Conservation (phyloP, 2,329 filamentous ascomycete genomes). For the Aspergillus sp. region DNA sequence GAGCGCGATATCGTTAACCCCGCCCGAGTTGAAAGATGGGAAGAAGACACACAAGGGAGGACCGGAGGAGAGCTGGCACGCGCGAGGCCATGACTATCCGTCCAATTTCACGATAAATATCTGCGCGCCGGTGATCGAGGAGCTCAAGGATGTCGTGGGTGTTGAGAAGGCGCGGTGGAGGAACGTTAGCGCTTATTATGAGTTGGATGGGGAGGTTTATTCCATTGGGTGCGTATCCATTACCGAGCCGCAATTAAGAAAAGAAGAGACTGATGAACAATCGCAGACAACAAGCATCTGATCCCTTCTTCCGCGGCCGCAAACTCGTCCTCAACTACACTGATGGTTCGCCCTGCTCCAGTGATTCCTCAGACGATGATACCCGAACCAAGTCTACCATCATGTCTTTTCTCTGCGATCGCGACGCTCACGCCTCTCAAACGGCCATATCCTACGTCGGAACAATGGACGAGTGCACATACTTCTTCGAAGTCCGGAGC, state of each 20-base stretch:
- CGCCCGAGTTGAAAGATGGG: slow-evolving; percentile 37
- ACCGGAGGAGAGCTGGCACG: slow-evolving; percentile 42
- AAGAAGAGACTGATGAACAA: slow-evolving; percentile 4
- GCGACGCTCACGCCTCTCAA: slow-evolving; percentile 61
- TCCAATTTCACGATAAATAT: slow-evolving; percentile 48
- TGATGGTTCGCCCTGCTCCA: slow-evolving; percentile 63
- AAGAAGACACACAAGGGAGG: slow-evolving; percentile 33
- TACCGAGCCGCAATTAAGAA: background rate
- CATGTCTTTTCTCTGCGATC: slow-evolving; percentile 89
- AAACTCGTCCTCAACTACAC: slow-evolving; percentile 71
- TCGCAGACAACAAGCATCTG: slow-evolving; percentile 37
- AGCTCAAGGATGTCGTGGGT: slow-evolving; percentile 41
- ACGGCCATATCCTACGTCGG: slow-evolving; percentile 78
- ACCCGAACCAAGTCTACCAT: slow-evolving; percentile 63
- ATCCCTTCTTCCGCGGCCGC: slow-evolving; percentile 44
- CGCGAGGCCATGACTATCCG: slow-evolving; percentile 43
- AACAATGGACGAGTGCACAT: slow-evolving; percentile 84
- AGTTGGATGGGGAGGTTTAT: slow-evolving; percentile 36
- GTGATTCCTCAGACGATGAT: slow-evolving; percentile 20
- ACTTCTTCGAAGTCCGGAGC: slow-evolving; percentile 90
- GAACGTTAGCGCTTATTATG: slow-evolving; percentile 47
- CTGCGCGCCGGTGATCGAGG: slow-evolving; percentile 45
- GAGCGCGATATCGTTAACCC: slow-evolving; percentile 48
- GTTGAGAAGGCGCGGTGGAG: slow-evolving; percentile 34
- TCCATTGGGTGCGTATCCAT: slow-evolving; percentile 38